These are phyloP conservation scores for Coccinonectria pachysandricola DNA, from an alignment of 2,329 filamentous ascomycete species.

Conservation along the genomic window DNA sequence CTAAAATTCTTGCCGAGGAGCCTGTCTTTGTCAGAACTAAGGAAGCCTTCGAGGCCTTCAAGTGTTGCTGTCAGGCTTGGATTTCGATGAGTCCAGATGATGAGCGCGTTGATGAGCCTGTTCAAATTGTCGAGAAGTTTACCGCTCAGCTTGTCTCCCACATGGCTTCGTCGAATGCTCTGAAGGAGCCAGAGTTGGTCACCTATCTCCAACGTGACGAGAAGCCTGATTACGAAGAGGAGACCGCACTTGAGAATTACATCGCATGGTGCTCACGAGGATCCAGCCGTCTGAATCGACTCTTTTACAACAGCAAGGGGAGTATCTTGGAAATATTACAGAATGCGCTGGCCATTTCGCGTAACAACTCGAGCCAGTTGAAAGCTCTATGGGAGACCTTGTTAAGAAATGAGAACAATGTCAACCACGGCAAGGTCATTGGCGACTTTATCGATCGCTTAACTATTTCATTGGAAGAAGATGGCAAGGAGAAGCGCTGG, in stretches of 20 bases:
- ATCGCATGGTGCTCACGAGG: slow-evolving; percentile 25
- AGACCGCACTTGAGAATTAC: slow-evolving; percentile 21
- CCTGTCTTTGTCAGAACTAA: too few species aligned
- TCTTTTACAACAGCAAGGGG: slow-evolving; percentile 18
- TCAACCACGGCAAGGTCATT: slow-evolving; percentile 24
- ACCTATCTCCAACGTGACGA: slow-evolving; percentile 6
- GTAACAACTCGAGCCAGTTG: slow-evolving; percentile 8
- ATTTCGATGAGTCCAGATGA: slow-evolving; percentile 28
- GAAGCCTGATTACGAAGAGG: slow-evolving; percentile 16
- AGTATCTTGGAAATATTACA: slow-evolving; percentile 16
- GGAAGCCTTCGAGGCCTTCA: slow-evolving; percentile 32
- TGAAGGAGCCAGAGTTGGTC: slow-evolving; percentile 14
- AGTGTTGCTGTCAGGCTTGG: slow-evolving; percentile 30
- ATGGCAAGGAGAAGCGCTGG: slow-evolving; percentile 22
- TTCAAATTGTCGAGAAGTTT: slow-evolving; percentile 24
- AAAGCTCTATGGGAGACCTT: slow-evolving; percentile 21
- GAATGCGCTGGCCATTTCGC: slow-evolving; percentile 13
- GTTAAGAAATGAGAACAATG: slow-evolving; percentile 27
- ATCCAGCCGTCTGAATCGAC: slow-evolving; percentile 21
- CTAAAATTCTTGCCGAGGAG: slow-evolving; percentile 24
- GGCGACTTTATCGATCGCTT: slow-evolving; percentile 23
- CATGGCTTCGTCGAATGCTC: slow-evolving; percentile 13
- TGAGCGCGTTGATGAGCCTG: slow-evolving; percentile 17
- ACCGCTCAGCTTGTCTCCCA: slow-evolving; percentile 23
- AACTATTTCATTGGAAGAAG: slow-evolving; percentile 19